Percentiles rank a stretch among this genome's conserved stretches.
Evolutionary conservation across 805 yeast species (phyloP).

Genomic region (Myxozyma vanderwaltii): DNA sequence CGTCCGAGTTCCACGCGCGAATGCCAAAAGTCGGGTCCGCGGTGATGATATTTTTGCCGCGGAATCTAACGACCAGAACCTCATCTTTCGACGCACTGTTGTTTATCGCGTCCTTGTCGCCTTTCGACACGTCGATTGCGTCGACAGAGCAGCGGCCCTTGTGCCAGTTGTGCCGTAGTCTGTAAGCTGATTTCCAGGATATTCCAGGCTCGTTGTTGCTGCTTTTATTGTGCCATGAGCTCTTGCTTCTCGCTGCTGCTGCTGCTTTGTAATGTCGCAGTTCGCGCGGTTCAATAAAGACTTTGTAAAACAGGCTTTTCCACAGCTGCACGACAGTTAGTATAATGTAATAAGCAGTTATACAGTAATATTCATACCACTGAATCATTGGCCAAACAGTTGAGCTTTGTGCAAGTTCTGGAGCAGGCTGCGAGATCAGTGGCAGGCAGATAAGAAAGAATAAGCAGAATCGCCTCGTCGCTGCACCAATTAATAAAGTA

Average conservation of each 20-base stretch:
- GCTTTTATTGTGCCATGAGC: background rate
- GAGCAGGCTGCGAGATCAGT: slow-evolving; percentile 21
- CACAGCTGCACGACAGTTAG: slow-evolving; percentile 13
- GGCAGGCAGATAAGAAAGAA: slow-evolving; percentile 20
- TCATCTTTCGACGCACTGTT: background rate
- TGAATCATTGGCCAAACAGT: slow-evolving; percentile 19
- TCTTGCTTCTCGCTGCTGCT: background rate
- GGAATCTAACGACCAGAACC: slow-evolving; percentile 21
- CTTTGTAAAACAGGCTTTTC: slow-evolving; percentile 15
- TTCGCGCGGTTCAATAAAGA: slow-evolving; percentile 17
- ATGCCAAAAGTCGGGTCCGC: slow-evolving; percentile 16
- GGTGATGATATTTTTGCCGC: slow-evolving; percentile 17
- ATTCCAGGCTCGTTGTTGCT: background rate
- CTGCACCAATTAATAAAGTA: slow-evolving; percentile 13
- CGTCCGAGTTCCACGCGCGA: slow-evolving; percentile 20
- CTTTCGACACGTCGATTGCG: slow-evolving; percentile 9
- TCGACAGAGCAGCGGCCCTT: slow-evolving; percentile 26
- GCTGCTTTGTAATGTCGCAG: background rate
- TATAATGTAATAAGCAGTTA: background rate
- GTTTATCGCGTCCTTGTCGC: background rate
- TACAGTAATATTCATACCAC: background rate
- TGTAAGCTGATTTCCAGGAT: slow-evolving; percentile 21
- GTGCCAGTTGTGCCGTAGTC: slow-evolving; percentile 28
- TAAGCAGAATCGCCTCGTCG: slow-evolving; percentile 24
- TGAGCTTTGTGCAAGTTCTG: slow-evolving; percentile 12